Conservation (phyloP, 208 protist species). For the Herpetomonas samuelpessoai region DNA sequence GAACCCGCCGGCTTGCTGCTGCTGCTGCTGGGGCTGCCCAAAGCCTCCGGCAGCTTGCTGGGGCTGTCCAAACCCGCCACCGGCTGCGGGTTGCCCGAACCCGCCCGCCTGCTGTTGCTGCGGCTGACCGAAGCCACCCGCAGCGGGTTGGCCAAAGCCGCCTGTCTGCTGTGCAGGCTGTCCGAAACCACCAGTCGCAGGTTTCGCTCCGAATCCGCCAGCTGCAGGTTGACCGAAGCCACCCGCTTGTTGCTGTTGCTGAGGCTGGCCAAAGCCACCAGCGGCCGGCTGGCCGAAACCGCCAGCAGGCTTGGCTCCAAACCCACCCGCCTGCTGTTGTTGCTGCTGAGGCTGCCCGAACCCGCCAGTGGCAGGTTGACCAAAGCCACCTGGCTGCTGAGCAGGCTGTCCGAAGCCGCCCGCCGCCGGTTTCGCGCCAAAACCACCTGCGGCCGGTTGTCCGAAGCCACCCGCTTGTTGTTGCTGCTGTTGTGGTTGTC, state of each 20-base stretch:
- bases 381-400: conserved; percentile 24
- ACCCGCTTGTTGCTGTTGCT: conserved; percentile 10
- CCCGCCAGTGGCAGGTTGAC: conserved; percentile 19
- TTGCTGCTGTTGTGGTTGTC: conserved; percentile 20
- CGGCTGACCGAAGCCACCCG: conserved; percentile 17
- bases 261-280: conserved; percentile 42
- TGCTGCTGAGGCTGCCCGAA: conserved; percentile 27
- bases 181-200: conserved; percentile 7
- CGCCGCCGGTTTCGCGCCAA: conserved; percentile 12
- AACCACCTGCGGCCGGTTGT: conserved; percentile 29
- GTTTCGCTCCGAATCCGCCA: conserved; percentile 28
- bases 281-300: conserved; percentile 31
- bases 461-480: conserved; percentile 29
- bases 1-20: conserved; percentile 10
- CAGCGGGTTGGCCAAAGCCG: conserved; percentile 39
- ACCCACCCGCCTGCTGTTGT: conserved; percentile 19
- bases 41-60: conserved; percentile 6
- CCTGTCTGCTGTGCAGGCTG: conserved; percentile 17
- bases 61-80: conserved; percentile 3
- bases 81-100: conserved; percentile 32
- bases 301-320: conserved; percentile 21
- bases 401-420: conserved; percentile 45
- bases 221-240: conserved; percentile 30
- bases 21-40: background rate
- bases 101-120: conserved; percentile 14